Evolutionary conservation across 495 filamentous ascomycete genomes (phyloP), one percentile per base, ranked within the genome.

Genomic region (Durotheca rogersii): DNA sequence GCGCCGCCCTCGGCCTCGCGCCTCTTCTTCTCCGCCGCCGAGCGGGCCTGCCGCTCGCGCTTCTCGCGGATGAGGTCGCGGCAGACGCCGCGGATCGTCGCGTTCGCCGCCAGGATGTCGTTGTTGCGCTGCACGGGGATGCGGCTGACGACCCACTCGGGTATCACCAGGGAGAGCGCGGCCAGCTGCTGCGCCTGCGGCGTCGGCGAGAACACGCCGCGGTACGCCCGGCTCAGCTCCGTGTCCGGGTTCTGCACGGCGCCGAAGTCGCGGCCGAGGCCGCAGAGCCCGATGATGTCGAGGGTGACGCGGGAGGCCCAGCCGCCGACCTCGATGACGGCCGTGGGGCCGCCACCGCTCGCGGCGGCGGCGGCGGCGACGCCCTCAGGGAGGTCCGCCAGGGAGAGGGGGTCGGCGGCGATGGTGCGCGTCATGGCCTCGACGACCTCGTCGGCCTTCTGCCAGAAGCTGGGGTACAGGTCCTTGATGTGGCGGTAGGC

Each of bases 271-370:
- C 81, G 78, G 0, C 89, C 90, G 59, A 95, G 80, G 1, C 89
- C 89, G 0, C 88, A 85, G 4, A 83, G 66, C 6, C 91, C 90
- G 53, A 95, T 92, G 45, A 95, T 90, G 58, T 96, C 91, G 7
- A 96, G 82, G 0, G 90, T 90, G 0, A 82, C 81, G 12, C 89
- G 80, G 30, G 77, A 82, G 6, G 75, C 81, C 87, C 87, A 93
- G 9, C 71, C 67, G 30, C 76, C 71, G 16, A 87, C 80, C 40
- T 93, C 87, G n/a, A 91, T 54, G 23, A 82, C 77, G 7, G 73
- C 75, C 15, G 67, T 32, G 0, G 51, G 32, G 7, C 57, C 34
- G 7, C 44, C 47, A 7, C 57, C 20, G 12, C 75, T 64, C 7
- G 64, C 49, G 7, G 64, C 53, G 5, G 70, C 72, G 64, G 84